Base-by-base conservation (phyloP, 768 basidiomycete species). In the Gloeostereum incarnatum region DNA sequence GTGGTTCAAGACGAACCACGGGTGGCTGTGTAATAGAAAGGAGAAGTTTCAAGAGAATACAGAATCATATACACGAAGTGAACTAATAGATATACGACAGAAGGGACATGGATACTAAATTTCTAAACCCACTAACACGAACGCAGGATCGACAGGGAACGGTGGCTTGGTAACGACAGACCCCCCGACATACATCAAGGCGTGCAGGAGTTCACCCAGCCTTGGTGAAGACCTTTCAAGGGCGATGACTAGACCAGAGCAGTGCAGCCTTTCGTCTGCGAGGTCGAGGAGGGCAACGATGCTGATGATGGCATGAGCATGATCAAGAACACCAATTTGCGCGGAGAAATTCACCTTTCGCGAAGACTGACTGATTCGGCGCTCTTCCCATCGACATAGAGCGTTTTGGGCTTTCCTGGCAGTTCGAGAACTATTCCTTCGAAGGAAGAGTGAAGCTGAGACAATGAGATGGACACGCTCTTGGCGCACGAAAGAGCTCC, bases 181-280 rank as follows among this genome's bases (percentile, higher is more conserved):
- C 39, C 86, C 90, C 45, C 89, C 89, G 37, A 92, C 85, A 59
- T 93, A 93, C 85, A 93, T 87, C 45, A 93, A 69, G 35, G 90
- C 83, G 53, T 93, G 91, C 25, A 93, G 65, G 40, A 91, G 65
- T 50, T 78, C 75, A 48, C 81, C 73, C 39, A 92, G 68, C 39
- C 71, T 73, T 13, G 76, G 72, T 29, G 78, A 82, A 0, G 78
- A 68, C 48, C 81, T 75, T 57, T 88, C 84, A 39, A 93, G 65
- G 25, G 72, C 81, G 46, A 93, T 88, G 43, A 91, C 71, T 30
- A 93, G 70, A 13, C 81, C 78, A 29, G 73, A 72, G 58, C 88
- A 90, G 49, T 70, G 70, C 30, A 93, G 68, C 40, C 72, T 78
- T 58, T 92, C 90, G 57, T 88, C 86, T 38, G 90, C 89, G 22